A percentile compares a stretch with the other conserved stretches of the same genome.
These are phyloP conservation scores for Chalciporus pseudorubinellus DNA, from an alignment of 768 basidiomycete genomes.

Conservation along the genomic window DNA sequence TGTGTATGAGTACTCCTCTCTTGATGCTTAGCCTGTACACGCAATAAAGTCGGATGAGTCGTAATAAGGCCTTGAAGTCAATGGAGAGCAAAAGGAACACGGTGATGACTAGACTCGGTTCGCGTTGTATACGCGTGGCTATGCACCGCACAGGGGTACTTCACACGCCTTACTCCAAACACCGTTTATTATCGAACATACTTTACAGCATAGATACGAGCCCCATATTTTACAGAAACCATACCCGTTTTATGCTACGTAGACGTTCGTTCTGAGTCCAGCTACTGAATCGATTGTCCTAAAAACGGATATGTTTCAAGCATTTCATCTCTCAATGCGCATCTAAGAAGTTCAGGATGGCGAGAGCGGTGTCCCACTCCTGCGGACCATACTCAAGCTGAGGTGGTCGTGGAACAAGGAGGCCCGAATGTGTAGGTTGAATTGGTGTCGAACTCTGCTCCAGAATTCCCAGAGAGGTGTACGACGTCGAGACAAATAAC, in stretches of 20 bases:
- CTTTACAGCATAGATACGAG: conserved; percentile 1
- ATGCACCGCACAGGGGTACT: conserved; percentile 2
- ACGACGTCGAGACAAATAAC: conserved; percentile 53
- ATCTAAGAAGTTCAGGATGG: conserved; percentile 20
- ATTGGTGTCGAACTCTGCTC: conserved; percentile 41
- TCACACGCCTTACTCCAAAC: no score
- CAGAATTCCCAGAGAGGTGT: conserved; percentile 46
- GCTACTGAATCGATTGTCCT: conserved; percentile 6
- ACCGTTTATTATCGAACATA: background rate
- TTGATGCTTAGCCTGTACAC: background rate
- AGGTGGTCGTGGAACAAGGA: conserved; percentile 1
- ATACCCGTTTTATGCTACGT: background rate
- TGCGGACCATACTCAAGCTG: conserved; percentile 15
- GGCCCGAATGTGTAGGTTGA: conserved; percentile 15
- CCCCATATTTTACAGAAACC: background rate
- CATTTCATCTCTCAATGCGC: background rate
- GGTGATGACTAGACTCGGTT: background rate
- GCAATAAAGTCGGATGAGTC: background rate
- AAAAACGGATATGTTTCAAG: background rate
- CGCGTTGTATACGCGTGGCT: background rate
- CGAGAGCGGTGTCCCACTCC: conserved; percentile 32
- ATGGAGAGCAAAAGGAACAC: background rate
- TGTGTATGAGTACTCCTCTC: background rate
- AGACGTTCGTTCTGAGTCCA: conserved; percentile 5
- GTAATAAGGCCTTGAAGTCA: background rate